Evolutionary conservation across 1,139 yeast species (phyloP).

Genomic region (Lodderomyces elongisporus): DNA sequence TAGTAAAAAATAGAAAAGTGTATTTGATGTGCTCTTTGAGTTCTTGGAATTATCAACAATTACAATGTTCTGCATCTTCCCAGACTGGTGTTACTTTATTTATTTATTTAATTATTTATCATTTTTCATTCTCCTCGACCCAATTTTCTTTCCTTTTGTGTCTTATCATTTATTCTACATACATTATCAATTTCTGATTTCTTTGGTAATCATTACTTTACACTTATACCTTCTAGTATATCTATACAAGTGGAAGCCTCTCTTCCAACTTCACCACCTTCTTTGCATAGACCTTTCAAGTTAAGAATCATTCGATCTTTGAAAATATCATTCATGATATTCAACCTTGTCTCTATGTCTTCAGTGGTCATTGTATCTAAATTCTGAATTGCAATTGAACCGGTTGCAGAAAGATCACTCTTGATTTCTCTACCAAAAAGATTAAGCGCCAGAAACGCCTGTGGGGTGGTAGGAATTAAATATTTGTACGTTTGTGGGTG

Average conservation of each 20-base stretch:
- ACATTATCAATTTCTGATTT: too few relatives aligned
- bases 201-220: too few relatives aligned
- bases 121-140: too few relatives aligned
- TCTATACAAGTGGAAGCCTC: constrained; percentile 40
- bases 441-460: constrained; percentile 57
- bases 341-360: constrained; percentile 59
- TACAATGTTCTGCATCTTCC: too few relatives aligned
- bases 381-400: constrained; percentile 29
- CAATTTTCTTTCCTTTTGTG: too few relatives aligned
- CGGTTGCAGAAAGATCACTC: constrained; percentile 7
- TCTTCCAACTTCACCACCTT: constrained; percentile 73
- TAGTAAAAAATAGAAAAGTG: too few relatives aligned
- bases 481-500: constrained; percentile 50
- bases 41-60: too few relatives aligned
- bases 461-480: constrained; percentile 47
- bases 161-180: too few relatives aligned
- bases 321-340: constrained; percentile 52
- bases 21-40: too few relatives aligned
- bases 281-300: constrained; percentile 49
- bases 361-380: constrained; percentile 39
- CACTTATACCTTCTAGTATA: constrained; percentile 4
- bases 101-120: too few relatives aligned
- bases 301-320: constrained; percentile 46
- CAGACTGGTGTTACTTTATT: too few relatives aligned
- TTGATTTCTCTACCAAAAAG: constrained; percentile 39